These are phyloP conservation scores for Letharia columbiana DNA, from an alignment of 495 filamentous ascomycete genomes.

Conservation along the genomic window DNA sequence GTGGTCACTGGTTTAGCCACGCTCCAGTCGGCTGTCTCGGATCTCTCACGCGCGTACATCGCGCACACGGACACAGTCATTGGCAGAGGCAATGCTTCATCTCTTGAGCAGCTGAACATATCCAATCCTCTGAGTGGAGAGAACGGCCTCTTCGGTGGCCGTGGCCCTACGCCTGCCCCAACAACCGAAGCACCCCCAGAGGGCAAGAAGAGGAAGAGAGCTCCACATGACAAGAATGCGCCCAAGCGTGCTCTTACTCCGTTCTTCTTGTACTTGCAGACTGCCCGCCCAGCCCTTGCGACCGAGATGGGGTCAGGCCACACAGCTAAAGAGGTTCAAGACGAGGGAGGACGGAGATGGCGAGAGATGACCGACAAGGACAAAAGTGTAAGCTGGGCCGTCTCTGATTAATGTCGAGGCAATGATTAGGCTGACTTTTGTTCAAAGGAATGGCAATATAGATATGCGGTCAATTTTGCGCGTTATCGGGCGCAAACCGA, in stretches of 20 bases:
- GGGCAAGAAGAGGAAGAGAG: slow-evolving; percentile 77
- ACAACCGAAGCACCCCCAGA: slow-evolving; percentile 41
- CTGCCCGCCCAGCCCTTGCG: slow-evolving; percentile 67
- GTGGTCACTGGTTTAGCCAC: slow-evolving; percentile 64
- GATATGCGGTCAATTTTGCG: slow-evolving; percentile 67
- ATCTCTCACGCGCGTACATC: slow-evolving; percentile 69
- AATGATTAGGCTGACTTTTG: slow-evolving; percentile 8
- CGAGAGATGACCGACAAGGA: slow-evolving; percentile 59
- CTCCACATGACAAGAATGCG: slow-evolving; percentile 76
- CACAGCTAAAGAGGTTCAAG: slow-evolving; percentile 75
- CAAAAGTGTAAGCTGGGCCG: slow-evolving; percentile 53
- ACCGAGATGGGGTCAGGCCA: slow-evolving; percentile 61
- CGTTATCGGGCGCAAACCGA: slow-evolving; percentile 62
- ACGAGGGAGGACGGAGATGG: slow-evolving; percentile 71
- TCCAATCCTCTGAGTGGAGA: slow-evolving; percentile 36
- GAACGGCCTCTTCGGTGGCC: slow-evolving; percentile 32
- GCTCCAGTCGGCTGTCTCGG: slow-evolving; percentile 63
- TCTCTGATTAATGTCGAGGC: slow-evolving; percentile 5
- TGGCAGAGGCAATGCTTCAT: slow-evolving; percentile 45
- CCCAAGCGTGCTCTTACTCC: slow-evolving; percentile 90
- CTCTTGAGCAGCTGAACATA: slow-evolving; percentile 45
- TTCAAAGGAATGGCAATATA: slow-evolving; percentile 58
- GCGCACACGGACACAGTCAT: slow-evolving; percentile 74
- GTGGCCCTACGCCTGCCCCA: slow-evolving; percentile 28
- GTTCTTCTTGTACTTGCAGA: slow-evolving; percentile 88